phyloP scores from a whole-genome alignment of 2,329 filamentous ascomycete species.

The Diaporthe citriasiana region DNA sequence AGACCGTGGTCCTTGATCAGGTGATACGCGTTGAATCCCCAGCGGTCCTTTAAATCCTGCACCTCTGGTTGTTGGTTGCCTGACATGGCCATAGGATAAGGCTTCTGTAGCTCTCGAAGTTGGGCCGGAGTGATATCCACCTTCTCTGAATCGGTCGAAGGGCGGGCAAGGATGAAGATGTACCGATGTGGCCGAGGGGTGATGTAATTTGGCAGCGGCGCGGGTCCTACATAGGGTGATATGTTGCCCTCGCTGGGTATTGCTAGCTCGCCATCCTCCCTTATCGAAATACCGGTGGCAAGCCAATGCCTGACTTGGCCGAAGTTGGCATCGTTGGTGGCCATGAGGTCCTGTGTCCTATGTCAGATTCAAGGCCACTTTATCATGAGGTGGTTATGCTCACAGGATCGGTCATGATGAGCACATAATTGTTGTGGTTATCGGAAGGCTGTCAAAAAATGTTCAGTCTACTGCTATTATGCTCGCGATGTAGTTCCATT shows the following conservation, averaged over 20 bases:
- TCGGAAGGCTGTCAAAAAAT: background rate
- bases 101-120: background rate
- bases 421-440: background rate
- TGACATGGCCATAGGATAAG: background rate
- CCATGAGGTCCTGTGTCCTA: background rate
- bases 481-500: too few relatives aligned
- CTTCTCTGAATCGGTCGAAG: background rate
- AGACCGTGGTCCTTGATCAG: constrained; percentile 12
- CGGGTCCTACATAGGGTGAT: background rate
- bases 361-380: background rate
- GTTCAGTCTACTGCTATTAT: background rate
- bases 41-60: constrained; percentile 15
- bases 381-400: background rate
- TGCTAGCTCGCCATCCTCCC: background rate
- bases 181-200: constrained; percentile 3
- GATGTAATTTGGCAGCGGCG: constrained; percentile 5
- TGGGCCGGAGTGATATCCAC: background rate
- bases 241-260: constrained; percentile 3
- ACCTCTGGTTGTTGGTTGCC: background rate
- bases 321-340: background rate
- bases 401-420: constrained; percentile 22
- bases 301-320: constrained; percentile 16
- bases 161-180: background rate
- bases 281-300: background rate
- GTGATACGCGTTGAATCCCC: constrained; percentile 2